Evolutionary conservation across 192 early-diverging fungal genomes (phyloP).

Genomic region (Phlyctochytrium bullatum): DNA sequence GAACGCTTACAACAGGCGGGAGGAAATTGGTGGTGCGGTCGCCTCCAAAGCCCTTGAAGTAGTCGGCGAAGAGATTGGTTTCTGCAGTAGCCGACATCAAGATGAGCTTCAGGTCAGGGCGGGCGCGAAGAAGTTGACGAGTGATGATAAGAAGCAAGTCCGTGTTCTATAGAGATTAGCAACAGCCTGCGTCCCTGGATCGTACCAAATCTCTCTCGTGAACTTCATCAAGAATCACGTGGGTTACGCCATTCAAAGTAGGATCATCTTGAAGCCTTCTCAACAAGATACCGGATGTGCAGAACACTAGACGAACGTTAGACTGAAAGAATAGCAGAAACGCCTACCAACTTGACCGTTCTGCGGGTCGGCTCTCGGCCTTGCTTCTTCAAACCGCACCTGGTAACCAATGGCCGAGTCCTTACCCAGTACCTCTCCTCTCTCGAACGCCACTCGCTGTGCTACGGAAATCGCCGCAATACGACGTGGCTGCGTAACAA

Average conservation of each 20-base stretch:
- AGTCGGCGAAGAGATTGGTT: constrained; percentile 69
- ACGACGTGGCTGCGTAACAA: constrained; percentile 89
- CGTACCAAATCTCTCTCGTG: constrained; percentile 66
- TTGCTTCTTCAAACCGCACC: constrained; percentile 44
- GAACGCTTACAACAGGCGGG: constrained; percentile 55
- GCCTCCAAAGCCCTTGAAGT: constrained; percentile 57
- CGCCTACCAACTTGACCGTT: constrained; percentile 43
- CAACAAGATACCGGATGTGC: constrained; percentile 71
- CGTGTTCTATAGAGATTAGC: constrained; percentile 49
- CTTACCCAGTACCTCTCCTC: constrained; percentile 48
- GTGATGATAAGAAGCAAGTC: constrained; percentile 83
- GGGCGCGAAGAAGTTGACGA: constrained; percentile 49
- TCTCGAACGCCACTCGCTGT: constrained; percentile 58
- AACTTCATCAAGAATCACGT: constrained; percentile 79
- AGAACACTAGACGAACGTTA: constrained; percentile 58
- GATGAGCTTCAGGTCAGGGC: constrained; percentile 68
- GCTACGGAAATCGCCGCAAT: constrained; percentile 73
- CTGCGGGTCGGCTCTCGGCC: constrained; percentile 37
- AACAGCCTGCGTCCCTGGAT: constrained; percentile 14
- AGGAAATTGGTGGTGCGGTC: background rate
- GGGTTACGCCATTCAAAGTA: constrained; percentile 55
- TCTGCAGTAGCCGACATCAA: constrained; percentile 94
- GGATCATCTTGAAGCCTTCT: constrained; percentile 65
- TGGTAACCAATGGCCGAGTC: constrained; percentile 47
- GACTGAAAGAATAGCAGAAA: constrained; percentile 27